Evolutionary conservation across 2,329 filamentous ascomycete genomes (phyloP), one percentile per base, ranked within the genome.

Genomic region (Neonectria neomacrospora): DNA sequence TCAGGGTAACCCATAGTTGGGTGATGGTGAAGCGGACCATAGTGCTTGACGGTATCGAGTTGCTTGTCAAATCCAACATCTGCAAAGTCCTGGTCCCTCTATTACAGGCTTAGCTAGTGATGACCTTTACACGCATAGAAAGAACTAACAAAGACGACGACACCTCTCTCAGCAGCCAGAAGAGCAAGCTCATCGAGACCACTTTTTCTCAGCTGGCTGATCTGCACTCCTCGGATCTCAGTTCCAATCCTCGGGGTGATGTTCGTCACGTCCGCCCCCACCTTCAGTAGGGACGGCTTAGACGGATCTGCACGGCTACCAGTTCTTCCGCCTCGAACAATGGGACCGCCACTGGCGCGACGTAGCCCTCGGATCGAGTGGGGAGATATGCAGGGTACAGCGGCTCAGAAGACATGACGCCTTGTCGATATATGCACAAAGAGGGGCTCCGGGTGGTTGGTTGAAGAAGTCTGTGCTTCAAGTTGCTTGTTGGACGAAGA

Each of bases 361-460:
- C 58, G 34, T 70, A 77, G 2, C 76, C 76, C n/a, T 77, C 74
- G 0, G 73, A 70, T 51, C 76, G 69, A 28, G 73, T 77, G 26
- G 76, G 76, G 9, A 77, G 66, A 45, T 77, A 77, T 7, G 70
- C 69, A 41, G 76, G 74, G 60, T 77, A 77, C 7, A 77, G 47
- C 6, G 76, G 76, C 11, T 67, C 63, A 1, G 75, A 68, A 60
- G 71, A 30, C 70, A 74, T 71, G 50, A 39, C 53, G 30, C n/a
- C 18, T 58, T 62, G 42, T 20, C 32, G 26, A 30, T 50, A 26
- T 34, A 14, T 6, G 16, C 14, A 37, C 11, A 5, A 3, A 16
- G 54, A 30, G 11, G 7, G 22, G 18, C 44, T 34, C 8, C 30
- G n/a, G 10, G 41, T 50, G 18, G 23, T 20, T 26, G n/a, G 10